Base-by-base conservation (phyloP, 2,329 filamentous ascomycete species). In the Calonectria montana region DNA sequence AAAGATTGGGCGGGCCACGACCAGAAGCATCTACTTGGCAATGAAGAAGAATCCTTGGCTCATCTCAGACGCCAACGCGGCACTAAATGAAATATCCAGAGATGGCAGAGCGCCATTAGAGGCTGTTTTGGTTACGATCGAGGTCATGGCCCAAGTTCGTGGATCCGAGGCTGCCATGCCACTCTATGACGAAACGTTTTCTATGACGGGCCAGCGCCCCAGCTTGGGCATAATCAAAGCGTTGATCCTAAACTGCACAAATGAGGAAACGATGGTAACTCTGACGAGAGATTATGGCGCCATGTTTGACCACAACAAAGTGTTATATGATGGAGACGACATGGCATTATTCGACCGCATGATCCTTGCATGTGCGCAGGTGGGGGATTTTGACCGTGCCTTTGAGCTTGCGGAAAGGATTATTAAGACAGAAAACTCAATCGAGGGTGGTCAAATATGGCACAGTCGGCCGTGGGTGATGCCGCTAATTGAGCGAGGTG, bases 11-110 rank as follows among this genome's bases (percentile, higher is more conserved):
- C 88, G 90, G 4, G 88, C 86, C 16, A 92, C 90, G 67, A 95
- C 93, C 2, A 87, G 92, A 18, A 83, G 90, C 2, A 85, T 98
- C 25, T 91, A 89, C 76, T 79, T 81, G 4, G 84, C 89, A 70
- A 85, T 97, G 48, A 84, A 84, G 45, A 79, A 84, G 45, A 83
- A 87, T 1, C 82, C 86, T 0, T 78, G 80, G 0, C 84, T 89
- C 4, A 83, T 90, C 1, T 80, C 86, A 18, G 82, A 88, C 45
- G 89, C 91, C 3, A 89, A 93, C 79, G 77, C 81, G 3, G 84
- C 88, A 1, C 86, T 97, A 15, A 86, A 89, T 61, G 80, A 86
- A 0, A 84, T 95, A 67, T 74, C 77, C n/a, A 59, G 76, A 65
- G 72, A 80, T 13, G 72, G 81, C 18, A 76, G 84, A 7, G 81